Base-by-base conservation (phyloP, 1,139 yeast species). In the Taiozyma sp. region DNA sequence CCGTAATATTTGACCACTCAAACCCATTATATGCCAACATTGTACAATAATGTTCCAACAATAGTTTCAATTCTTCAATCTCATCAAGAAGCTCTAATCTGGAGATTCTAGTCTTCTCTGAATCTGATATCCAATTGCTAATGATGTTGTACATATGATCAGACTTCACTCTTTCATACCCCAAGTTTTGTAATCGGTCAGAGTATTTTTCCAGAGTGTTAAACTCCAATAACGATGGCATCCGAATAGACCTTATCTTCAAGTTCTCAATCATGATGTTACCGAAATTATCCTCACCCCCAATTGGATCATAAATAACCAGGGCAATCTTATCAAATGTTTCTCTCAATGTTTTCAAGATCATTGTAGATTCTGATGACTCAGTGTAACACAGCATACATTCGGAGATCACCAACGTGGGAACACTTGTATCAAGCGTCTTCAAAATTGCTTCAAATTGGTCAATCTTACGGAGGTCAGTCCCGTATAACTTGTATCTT, bases 381-480 rank as follows among this genome's bases (percentile, higher is more conserved):
- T 80, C 76, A 55, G 89, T 67, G 64, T 93, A 93, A 65, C 98
- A 93, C 34, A 93, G 72, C 47, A 92, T 92, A 69, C 98, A 93
- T 67, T 93, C 99, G 52, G 96, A 85, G 29, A 93, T 70, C 3
- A 92, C 70, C 10, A 93, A 64, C 0, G 97, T 90, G 1, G 96
- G 95, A 1, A 70, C 47, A 0, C 62, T 48, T 1, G 64, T 46
- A 51, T 76, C 75, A 38, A 83, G 70, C 0, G 57, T n/a, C 1
- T 39, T 7, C 19, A 71, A 46, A 8, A 57, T 24, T 0, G 46
- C 41, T n/a, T 55, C 29, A 1, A 67, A 56, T 4, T 55, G 46
- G 0, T 49, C 54, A 1, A 48, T 23, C 19, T 64, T 52, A 9
- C 64, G 60, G 19, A 70, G 53, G 55, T 69, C 70, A 48, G 66